Base-by-base conservation (phyloP, 371 early-diverging fungal species). In the Mortierella sp. region DNA sequence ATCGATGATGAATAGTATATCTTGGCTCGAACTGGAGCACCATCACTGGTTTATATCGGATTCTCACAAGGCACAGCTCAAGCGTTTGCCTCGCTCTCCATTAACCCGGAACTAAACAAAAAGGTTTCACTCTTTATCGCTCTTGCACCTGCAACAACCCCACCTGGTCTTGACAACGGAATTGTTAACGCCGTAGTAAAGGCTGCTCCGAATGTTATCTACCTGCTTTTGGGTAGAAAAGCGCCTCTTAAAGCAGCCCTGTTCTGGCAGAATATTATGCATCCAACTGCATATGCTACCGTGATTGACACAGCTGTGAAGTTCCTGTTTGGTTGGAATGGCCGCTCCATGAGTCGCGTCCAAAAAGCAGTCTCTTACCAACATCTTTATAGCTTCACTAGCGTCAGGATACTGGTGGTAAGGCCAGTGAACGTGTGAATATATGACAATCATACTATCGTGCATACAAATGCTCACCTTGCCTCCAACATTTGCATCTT, bases 31-130 rank as follows among this genome's bases (percentile, higher is more conserved):
- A 97, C 97, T 5, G 95, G 94, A 0, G 93, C 89, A 6, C 86
- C 90, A 24, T 89, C 87, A 39, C 87, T 98, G 62, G 91, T 96
- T 5, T 98, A 97, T 77, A 93, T 98, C 78, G 99, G 99, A 6
- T 98, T 97, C 78, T 97, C 97, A 26, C 98, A 98, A 85, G 97
- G 98, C 63, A 95, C 96, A 1, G 94, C 97, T 5, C 94, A 95
- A 73, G 94, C 93, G n/a, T 97, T 98, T 83, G 94, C 97, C 24
- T 92, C 96, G 1, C 88, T 98, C 26, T 94, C 96, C 24, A 86
- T 96, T 66, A 93, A 92, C 77, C 89, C 90, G 5, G 71, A 84
- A n/a, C 85, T 98, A 55, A 96, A 97, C 85, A 84, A 88, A 55
- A 91, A 95, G 73, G 84, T 98, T 83, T 94, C 94, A 64, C 85